Base-by-base conservation (phyloP, 371 early-diverging fungal species). In the Encephalitozoon hellem region DNA sequence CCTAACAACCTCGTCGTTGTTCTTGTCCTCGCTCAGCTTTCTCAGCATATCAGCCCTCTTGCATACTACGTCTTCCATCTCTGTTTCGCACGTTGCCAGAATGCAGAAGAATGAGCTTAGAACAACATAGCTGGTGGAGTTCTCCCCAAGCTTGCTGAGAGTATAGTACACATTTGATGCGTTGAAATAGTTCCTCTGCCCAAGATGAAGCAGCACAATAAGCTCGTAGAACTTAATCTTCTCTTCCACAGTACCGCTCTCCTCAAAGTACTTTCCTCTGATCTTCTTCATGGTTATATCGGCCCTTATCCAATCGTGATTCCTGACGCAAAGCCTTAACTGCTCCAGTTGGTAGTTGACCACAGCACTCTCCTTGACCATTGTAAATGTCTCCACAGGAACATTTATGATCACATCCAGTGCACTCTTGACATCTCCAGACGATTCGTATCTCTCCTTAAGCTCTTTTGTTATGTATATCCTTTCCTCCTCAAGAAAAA, bases 311-410 rank as follows among this genome's bases (percentile, higher is more conserved):
- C 70, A 79, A n/a, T 83, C 80, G 9, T 63, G 41, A 15, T 63
- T 51, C 49, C 68, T 12, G 28, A 83, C 45, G 38, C 80, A 69
- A 4, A 84, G 54, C 49, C 80, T 43, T 54, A 84, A 39, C 59
- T 81, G 80, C 28, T 83, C 82, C 49, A 86, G 55, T 47, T 85
- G 84, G 72, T 78, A 82, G 43, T 66, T 43, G 45, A 82, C 66
- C 9, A 80, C 74, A 5, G 55, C 68, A 34, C 47, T 49, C 23
- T 81, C 77, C 28, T 73, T 41, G 11, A 86, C 39, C 8, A 70
- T 67, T 12, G 81, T 79, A 74, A 86, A 86, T 49, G 86, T 86
- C 54, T 86, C 86, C 18, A 84, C 65, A 26, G 84, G 80, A 8
- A 86, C 77, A 41, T 74, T 54, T 47, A 77, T 76, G 30, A 84